These are phyloP conservation scores for Macrolepiota dolichaula DNA, from an alignment of 768 basidiomycete genomes.

Conservation along the genomic window DNA sequence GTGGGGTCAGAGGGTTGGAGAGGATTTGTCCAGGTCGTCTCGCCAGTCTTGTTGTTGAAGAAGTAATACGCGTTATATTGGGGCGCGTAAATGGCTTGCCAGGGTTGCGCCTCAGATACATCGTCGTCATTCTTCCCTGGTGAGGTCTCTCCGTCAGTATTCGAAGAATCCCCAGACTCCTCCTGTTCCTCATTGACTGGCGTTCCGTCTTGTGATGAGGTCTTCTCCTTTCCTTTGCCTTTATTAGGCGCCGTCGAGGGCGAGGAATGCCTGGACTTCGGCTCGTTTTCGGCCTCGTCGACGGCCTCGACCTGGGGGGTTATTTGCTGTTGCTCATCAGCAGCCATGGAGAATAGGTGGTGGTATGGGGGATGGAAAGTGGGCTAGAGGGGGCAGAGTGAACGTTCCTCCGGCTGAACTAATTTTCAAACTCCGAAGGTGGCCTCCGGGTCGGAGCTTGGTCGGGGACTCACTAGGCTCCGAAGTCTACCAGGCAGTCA, in stretches of 20 bases:
- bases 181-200: background rate
- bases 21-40: constrained; percentile 86
- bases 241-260: background rate
- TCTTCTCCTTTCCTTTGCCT: background rate
- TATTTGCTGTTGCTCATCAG: background rate
- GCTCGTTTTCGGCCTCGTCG: background rate
- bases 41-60: constrained; percentile 68
- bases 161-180: background rate
- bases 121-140: background rate
- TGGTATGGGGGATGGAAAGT: background rate
- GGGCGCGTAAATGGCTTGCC: constrained; percentile 83
- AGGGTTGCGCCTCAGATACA: constrained; percentile 27
- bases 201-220: background rate
- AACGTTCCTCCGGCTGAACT: background rate
- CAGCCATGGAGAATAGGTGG: background rate
- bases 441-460: background rate
- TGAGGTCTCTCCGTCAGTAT: background rate
- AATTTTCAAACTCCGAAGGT: constrained; percentile 1
- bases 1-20: constrained; percentile 37
- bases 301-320: background rate
- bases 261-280: background rate
- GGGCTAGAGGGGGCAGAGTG: background rate
- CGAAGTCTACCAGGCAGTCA: background rate
- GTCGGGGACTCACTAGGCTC: background rate
- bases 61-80: constrained; percentile 84